phyloP scores from a whole-genome alignment of 2,329 filamentous ascomycete genomes.

The Colletotrichum noveboracense region DNA sequence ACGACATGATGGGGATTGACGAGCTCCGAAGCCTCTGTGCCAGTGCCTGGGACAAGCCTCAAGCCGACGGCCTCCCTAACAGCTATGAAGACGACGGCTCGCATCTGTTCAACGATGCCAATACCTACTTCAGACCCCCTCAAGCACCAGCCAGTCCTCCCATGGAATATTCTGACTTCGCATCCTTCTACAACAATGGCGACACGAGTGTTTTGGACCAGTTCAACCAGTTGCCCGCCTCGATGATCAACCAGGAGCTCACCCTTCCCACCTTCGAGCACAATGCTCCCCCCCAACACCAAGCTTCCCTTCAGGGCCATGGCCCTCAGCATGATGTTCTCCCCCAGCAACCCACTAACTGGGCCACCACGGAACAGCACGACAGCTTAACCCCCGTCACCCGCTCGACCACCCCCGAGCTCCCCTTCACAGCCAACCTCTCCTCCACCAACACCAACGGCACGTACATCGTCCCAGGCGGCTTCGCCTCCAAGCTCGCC shows the following conservation, averaged over 20 bases:
- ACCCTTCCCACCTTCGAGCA: not conserved
- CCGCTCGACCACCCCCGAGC: not conserved
- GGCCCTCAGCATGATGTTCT: rapidly evolving
- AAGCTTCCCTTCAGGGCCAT: not conserved
- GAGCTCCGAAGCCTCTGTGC: not conserved
- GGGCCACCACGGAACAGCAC: not conserved
- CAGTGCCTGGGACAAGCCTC: not conserved
- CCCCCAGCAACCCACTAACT: not conserved
- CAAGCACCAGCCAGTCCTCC: not conserved
- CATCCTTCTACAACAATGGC: not conserved
- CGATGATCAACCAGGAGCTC: not conserved
- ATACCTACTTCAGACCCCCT: not conserved
- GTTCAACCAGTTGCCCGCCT: not conserved
- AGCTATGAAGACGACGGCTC: not conserved
- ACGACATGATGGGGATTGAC: not conserved
- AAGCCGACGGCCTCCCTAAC: not conserved
- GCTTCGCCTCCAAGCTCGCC: conserved; percentile 20
- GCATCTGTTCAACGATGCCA: not conserved
- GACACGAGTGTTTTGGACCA: not conserved
- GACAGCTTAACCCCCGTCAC: not conserved
- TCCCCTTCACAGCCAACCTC: not conserved
- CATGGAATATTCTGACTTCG: not conserved
- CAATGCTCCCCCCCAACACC: not conserved
- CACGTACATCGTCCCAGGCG: not conserved
- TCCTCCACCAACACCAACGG: not conserved